Base-by-base conservation (phyloP, 371 early-diverging fungal species). In the Haplosporangium sp. region DNA sequence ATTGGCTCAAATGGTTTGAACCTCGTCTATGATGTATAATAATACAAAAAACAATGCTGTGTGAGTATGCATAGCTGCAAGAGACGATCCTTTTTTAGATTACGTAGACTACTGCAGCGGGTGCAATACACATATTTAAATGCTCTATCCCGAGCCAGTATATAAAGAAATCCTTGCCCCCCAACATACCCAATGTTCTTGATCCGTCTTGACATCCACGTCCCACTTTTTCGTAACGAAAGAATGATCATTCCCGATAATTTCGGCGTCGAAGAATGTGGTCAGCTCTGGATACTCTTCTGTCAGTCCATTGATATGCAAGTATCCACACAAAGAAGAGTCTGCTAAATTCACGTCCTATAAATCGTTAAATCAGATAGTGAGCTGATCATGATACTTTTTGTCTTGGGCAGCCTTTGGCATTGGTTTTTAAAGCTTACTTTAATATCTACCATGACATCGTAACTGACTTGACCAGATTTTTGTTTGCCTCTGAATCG, bases 211-310 rank as follows among this genome's bases (percentile, higher is more conserved):
- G 61, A 90, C 90, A 61, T 92, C 88, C 27, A 94, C 94, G 56
- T 93, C 93, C 96, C 96, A 96, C 85, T 94, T 95, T 52, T 92
- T 82, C 19, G 96, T 96, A 48, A 94, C 85, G 72, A 96, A 96
- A 2, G 91, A 86, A 67, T 94, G 86, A 35, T 88, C 86, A 9
- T 88, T 87, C 0, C 95, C 96, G 76, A 96, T 92, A 63, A 96
- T 92, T 71, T 95, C 95, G 48, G 92, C 95, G 68, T 94, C 94
- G 79, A 96, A 96, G 75, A 92, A 96, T 0, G 96, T 96, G 78
- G 92, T 92, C 53, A 95, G 73, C 55, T 91, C 90, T 34, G 95
- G 94, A 83, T 90, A 94, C 61, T 93, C 94, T 67, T 87, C 89
- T 1, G 95, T 95, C 20, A 96, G 85, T n/a, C 94, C 94, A 69